Percentiles rank a stretch among this genome's conserved stretches.
Conservation (phyloP, 176 grass and related monocot species). For the Triticum urartu region DNA sequence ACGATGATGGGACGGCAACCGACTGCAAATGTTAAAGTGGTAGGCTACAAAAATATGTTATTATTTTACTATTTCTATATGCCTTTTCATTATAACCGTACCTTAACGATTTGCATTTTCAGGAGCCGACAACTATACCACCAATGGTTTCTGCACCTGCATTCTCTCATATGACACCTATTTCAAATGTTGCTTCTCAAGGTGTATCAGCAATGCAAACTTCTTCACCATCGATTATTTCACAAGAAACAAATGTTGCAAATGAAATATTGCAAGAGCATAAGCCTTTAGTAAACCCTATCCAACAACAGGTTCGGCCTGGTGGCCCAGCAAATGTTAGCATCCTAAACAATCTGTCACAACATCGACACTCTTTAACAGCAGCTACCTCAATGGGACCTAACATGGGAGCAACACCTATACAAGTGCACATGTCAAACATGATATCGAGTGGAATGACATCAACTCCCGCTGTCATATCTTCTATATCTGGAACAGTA, state of each 20-base stretch:
- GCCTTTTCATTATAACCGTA: conserved; percentile 12
- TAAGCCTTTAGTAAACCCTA: conserved; percentile 70
- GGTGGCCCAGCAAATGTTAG: conserved; percentile 69
- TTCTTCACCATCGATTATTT: conserved; percentile 74
- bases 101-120: conserved; percentile 20
- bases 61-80: conserved; percentile 12
- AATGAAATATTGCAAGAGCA: conserved; percentile 81
- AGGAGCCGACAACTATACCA: conserved; percentile 64
- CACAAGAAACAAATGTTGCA: conserved; percentile 67
- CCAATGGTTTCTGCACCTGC: conserved; percentile 54
- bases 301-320: conserved; percentile 62
- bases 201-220: conserved; percentile 58
- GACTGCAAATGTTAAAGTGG: conserved; percentile 65
- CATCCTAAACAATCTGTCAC: conserved; percentile 84
- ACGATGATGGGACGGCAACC: conserved; percentile 50
- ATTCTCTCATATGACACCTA: conserved; percentile 55
- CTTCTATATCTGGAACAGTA: conserved; percentile 69
- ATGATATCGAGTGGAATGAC: conserved; percentile 87
- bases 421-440: conserved; percentile 93
- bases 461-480: conserved; percentile 60
- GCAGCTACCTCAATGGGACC: conserved; percentile 63
- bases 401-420: conserved; percentile 69
- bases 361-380: conserved; percentile 63
- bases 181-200: conserved; percentile 68
- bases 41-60: conserved; percentile 27